Percentiles rank a stretch among this genome's conserved stretches.
Evolutionary conservation across 768 basidiomycete genomes (phyloP).

Genomic region (Lactarius akahatsu): DNA sequence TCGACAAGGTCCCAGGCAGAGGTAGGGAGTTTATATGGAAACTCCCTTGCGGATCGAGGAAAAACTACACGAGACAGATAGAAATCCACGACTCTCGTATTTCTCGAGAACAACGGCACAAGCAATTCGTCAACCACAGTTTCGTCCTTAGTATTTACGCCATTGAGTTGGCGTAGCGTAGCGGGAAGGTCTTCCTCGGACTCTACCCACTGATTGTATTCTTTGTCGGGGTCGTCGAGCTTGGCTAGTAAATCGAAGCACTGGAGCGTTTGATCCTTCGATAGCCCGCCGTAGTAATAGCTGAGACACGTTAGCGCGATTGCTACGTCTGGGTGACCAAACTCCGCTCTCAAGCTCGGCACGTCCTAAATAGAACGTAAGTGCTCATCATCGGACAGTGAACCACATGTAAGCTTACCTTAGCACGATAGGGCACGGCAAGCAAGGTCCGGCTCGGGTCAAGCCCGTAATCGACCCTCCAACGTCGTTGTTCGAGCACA

Average conservation of each 20-base stretch:
- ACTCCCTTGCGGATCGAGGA: constrained; percentile 50
- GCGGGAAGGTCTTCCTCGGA: constrained; percentile 33
- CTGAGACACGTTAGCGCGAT: constrained; percentile 47
- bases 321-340: constrained; percentile 52
- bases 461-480: constrained; percentile 55
- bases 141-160: constrained; percentile 45
- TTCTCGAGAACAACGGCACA: constrained; percentile 39
- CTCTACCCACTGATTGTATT: constrained; percentile 45
- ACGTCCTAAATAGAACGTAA: constrained; percentile 37
- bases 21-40: constrained; percentile 47
- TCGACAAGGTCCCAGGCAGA: constrained; percentile 56
- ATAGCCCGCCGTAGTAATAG: constrained; percentile 51
- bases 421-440: constrained; percentile 55
- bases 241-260: constrained; percentile 43
- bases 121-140: constrained; percentile 36
- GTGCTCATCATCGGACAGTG: neutral
- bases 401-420: constrained; percentile 9
- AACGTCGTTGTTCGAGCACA: constrained; percentile 41
- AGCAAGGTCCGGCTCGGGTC: constrained; percentile 44
- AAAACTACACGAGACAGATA: constrained; percentile 49
- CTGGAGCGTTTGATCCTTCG: constrained; percentile 38
- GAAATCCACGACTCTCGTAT: constrained; percentile 46
- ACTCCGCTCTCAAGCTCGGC: constrained; percentile 47
- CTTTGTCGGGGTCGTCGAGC: constrained; percentile 42
- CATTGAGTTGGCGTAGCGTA: constrained; percentile 36